These are phyloP conservation scores for Aegilops bicornis DNA, from an alignment of 176 grass and related monocot species.

Conservation along the genomic window DNA sequence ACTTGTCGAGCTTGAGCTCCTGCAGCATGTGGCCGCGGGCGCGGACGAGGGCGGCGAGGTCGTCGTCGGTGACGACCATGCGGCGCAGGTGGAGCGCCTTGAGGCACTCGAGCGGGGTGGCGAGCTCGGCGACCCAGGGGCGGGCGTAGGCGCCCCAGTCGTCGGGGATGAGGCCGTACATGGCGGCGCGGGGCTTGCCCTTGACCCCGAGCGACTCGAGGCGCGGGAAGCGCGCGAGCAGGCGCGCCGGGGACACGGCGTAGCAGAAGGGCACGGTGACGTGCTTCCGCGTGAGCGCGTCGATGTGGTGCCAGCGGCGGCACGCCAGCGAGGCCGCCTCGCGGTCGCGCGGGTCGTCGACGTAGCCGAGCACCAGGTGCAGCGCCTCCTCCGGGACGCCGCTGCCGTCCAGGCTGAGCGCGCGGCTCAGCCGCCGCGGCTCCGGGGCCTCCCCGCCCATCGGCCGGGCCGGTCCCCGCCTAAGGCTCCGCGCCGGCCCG, in stretches of 20 bases:
- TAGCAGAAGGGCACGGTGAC: conserved; percentile 84
- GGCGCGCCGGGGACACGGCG: conserved; percentile 49
- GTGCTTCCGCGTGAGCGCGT: conserved; percentile 71
- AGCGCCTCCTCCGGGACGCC: conserved; percentile 68
- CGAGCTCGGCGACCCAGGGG: conserved; percentile 62
- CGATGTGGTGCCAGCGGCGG: conserved; percentile 70
- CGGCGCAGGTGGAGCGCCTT: conserved; percentile 77
- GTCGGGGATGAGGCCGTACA: conserved; percentile 70
- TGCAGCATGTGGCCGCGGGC: conserved; percentile 69
- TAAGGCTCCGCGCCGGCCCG: neutral
- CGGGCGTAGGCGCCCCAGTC: conserved; percentile 66
- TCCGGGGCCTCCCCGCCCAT: conserved; percentile 63
- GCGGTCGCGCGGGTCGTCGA: conserved; percentile 71
- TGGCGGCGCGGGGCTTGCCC: conserved; percentile 79
- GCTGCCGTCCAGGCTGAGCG: conserved; percentile 32
- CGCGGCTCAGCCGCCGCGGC: conserved; percentile 29
- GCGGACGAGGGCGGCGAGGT: conserved; percentile 58
- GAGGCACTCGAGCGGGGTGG: conserved; percentile 63
- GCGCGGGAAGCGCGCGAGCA: conserved; percentile 56
- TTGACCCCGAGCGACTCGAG: conserved; percentile 81
- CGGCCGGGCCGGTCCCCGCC: too few relatives aligned
- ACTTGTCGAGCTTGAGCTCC: conserved; percentile 88
- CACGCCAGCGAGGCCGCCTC: conserved; percentile 68
- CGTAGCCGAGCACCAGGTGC: conserved; percentile 61
- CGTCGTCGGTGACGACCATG: conserved; percentile 78